A percentile compares a stretch with the other conserved stretches of the same genome.
Evolutionary conservation across 805 yeast genomes (phyloP).

Genomic region (Alloascoidea africana): DNA sequence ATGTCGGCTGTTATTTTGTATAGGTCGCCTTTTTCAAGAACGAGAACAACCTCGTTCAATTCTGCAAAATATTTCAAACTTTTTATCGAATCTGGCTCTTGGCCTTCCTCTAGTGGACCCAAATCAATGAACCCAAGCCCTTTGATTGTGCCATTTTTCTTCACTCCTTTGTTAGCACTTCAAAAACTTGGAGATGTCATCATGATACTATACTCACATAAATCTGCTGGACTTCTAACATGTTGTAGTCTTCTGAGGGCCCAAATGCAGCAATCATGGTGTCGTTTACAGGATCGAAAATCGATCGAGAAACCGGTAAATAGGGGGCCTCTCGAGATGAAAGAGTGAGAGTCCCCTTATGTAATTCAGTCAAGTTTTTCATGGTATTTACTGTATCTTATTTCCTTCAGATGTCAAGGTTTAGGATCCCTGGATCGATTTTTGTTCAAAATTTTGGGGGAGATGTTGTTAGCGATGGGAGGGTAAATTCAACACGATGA

Average conservation of each 20-base stretch:
- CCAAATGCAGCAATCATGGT: conserved; percentile 53
- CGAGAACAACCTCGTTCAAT: conserved; percentile 44
- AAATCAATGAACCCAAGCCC: conserved; percentile 45
- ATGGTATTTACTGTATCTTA: too few species aligned
- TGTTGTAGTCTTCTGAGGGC: conserved; percentile 33
- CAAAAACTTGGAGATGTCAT: background rate
- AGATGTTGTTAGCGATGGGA: too few species aligned
- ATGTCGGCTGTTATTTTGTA: conserved; percentile 38
- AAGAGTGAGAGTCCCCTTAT: conserved; percentile 21
- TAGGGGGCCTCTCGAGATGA: conserved; percentile 51
- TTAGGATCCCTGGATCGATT: too few species aligned
- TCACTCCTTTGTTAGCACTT: conserved; percentile 5
- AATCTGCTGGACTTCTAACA: conserved; percentile 65
- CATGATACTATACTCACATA: conserved; percentile 6
- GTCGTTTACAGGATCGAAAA: conserved; percentile 63
- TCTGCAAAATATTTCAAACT: conserved; percentile 61
- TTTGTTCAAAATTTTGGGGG: too few species aligned
- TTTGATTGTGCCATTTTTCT: conserved; percentile 43
- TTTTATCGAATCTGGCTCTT: conserved; percentile 26
- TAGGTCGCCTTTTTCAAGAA: conserved; percentile 67
- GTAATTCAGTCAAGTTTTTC: background rate
- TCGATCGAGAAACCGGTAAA: conserved; percentile 31
- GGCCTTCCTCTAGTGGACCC: conserved; percentile 10
- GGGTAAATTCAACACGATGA: too few species aligned
- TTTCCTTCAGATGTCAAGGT: too few species aligned